A percentile compares a stretch with the other conserved stretches of the same genome.
Conservation (phyloP, 1,139 yeast genomes). For the Pichia sp. region DNA sequence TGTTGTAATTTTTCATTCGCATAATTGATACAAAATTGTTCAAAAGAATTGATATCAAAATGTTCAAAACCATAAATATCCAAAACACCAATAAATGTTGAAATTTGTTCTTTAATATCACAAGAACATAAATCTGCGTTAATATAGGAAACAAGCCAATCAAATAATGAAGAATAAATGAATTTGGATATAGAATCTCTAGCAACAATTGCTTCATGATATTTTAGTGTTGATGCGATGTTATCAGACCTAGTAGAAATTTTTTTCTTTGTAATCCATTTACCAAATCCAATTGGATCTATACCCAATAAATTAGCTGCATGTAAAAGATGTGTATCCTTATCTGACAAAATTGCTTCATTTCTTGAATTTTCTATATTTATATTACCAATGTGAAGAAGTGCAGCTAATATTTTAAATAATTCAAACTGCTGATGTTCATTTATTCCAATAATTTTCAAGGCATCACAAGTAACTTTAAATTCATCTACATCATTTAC, state of each 20-base stretch:
- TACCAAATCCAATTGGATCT: constrained; percentile 65
- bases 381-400: constrained; percentile 90
- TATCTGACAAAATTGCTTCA: constrained; percentile 73
- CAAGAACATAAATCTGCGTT: constrained; percentile 77
- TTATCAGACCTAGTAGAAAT: constrained; percentile 87
- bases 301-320: constrained; percentile 85
- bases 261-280: constrained; percentile 92
- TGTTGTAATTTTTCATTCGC: constrained; percentile 97
- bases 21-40: constrained; percentile 95
- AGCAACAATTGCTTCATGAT: constrained; percentile 82
- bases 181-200: constrained; percentile 95
- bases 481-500: constrained; percentile 82
- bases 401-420: constrained; percentile 82
- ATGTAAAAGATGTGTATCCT: constrained; percentile 74
- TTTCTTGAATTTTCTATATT: constrained; percentile 79
- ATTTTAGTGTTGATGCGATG: constrained; percentile 75
- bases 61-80: constrained; percentile 98
- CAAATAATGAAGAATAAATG: constrained; percentile 85
- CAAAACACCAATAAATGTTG: constrained; percentile 87
- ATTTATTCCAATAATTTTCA: constrained; percentile 69
- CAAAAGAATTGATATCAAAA: constrained; percentile 88
- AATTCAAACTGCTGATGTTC: constrained; percentile 56
- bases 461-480: constrained; percentile 64
- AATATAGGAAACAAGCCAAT: constrained; percentile 86
- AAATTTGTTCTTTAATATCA: constrained; percentile 47